Conservation (phyloP, 768 basidiomycete species). For the Psilocybe azurescens region DNA sequence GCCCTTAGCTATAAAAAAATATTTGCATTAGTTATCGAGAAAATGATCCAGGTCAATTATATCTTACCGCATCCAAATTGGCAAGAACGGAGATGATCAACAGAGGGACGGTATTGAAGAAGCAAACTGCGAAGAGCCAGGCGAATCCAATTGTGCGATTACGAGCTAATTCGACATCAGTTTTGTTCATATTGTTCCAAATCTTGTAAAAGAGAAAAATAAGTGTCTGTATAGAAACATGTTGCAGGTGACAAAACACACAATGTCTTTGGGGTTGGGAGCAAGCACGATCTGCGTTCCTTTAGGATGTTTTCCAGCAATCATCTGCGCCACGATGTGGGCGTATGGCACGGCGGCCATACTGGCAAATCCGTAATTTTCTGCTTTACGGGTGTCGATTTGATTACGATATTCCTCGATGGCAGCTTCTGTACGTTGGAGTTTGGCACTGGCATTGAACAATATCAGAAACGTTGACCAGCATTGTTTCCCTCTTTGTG, state of each 20-base stretch:
- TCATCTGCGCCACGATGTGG: slow-evolving; percentile 79
- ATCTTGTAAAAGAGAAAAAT: slow-evolving; percentile 52
- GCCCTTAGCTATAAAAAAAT: slow-evolving; percentile 44
- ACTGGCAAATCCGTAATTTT: slow-evolving; percentile 92
- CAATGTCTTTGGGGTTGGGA: slow-evolving; percentile 90
- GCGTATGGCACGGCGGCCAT: slow-evolving; percentile 90
- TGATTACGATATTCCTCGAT: slow-evolving; percentile 76
- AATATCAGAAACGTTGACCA: not conserved
- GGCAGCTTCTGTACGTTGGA: slow-evolving; percentile 72
- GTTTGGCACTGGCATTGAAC: slow-evolving; percentile 43
- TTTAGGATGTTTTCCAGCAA: slow-evolving; percentile 72
- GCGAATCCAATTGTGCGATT: slow-evolving; percentile 80
- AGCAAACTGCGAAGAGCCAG: slow-evolving; percentile 79
- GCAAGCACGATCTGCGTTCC: slow-evolving; percentile 76
- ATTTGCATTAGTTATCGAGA: not conserved
- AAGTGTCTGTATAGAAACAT: not conserved
- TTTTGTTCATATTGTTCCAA: slow-evolving; percentile 89
- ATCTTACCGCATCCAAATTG: slow-evolving; percentile 80
- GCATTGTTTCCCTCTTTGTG: not conserved
- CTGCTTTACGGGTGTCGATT: slow-evolving; percentile 77
- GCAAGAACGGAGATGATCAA: slow-evolving; percentile 90
- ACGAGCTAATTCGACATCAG: slow-evolving; percentile 65
- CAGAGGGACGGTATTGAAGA: slow-evolving; percentile 94
- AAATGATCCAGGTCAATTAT: not conserved
- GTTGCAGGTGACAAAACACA: slow-evolving; percentile 38